Conservation (phyloP, 2,329 filamentous ascomycete genomes). For the Akanthomyces dipterigenus region DNA sequence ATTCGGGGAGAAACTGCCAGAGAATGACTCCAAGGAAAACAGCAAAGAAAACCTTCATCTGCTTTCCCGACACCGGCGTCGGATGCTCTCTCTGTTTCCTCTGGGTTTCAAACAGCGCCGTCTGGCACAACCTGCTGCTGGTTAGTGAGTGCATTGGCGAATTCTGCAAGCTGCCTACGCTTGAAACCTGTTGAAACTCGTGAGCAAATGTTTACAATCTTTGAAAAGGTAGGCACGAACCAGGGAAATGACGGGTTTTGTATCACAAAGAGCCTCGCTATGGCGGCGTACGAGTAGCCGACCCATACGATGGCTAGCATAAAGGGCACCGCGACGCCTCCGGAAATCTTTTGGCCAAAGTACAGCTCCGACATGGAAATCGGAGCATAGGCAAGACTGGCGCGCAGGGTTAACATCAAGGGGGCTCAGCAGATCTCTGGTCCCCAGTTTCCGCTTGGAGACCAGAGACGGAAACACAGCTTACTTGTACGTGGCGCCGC, state of each 20-base stretch:
- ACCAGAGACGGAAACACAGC: too few relatives aligned
- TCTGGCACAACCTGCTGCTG: constrained; percentile 38
- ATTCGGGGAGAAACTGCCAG: constrained; percentile 59
- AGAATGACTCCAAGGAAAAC: constrained; percentile 45
- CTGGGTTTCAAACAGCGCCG: constrained; percentile 52
- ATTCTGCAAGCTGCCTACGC: constrained; percentile 24
- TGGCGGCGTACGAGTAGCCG: constrained; percentile 52
- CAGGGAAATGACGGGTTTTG: constrained; percentile 45
- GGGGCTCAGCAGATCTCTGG: too few relatives aligned
- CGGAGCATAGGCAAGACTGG: constrained; percentile 37
- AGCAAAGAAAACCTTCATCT: constrained; percentile 51
- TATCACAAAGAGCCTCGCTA: constrained; percentile 49
- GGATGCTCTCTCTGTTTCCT: constrained; percentile 45
- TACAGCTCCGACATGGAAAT: constrained; percentile 51
- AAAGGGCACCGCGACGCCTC: constrained; percentile 50
- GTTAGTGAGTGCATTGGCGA: constrained; percentile 5
- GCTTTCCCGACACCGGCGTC: constrained; percentile 40
- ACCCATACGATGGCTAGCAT: constrained; percentile 52
- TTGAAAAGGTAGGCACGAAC: constrained; percentile 14
- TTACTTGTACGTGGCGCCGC: constrained; percentile 43
- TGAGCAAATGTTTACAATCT: not conserved
- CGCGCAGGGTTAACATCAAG: too few relatives aligned
- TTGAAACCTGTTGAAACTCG: constrained; percentile 24
- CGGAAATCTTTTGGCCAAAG: constrained; percentile 45
- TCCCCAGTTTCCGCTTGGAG: too few relatives aligned